Evolutionary conservation across 495 filamentous ascomycete genomes (phyloP), one percentile per base, ranked within the genome.

Genomic region (Penicillium alfredii): DNA sequence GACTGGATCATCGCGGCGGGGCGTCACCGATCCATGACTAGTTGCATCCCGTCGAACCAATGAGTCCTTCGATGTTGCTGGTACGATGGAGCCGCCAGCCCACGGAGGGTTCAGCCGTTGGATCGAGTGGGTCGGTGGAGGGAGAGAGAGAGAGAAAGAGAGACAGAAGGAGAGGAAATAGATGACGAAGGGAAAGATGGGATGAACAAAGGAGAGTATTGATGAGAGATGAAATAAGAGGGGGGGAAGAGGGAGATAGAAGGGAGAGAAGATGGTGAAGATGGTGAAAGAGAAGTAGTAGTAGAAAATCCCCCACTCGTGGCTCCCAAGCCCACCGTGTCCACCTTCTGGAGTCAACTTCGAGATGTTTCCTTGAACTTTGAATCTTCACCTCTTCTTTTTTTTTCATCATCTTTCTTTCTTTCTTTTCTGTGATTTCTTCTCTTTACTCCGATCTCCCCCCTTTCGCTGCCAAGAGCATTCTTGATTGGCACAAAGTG

Each of bases 1-100:
- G 48, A 49, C 52, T 53, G 44, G 51, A 55, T 51, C 44, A 48
- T 45, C 49, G 24, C 35, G 28, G 51, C 44, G 51, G 53, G 53
- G 53, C 52, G 52, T 49, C 45, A 56, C 45, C 45, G 49, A 53
- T 56, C 49, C 49, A 45, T 45, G 48, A 46, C 38, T 53, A 53
- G 52, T 55, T n/a, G n/a, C n/a, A n/a, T n/a, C n/a, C n/a, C n/a
- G n/a, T n/a, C n/a, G 47, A 35, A 38, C 51, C 51, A 52, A 49
- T 52, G 44, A n/a, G 42, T 25, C 44, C 47, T 40, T 47, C 40
- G 35, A 44, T 28, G 41, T 44, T 40, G 36, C 22, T 29, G 21
- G 26, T 28, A 23, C 12, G 25, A 39, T 55, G 47, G 47, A 54
- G 43, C 25, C 39, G 23, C 23, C 29, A 40, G 34, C 28, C 40